Evolutionary conservation across 768 basidiomycete genomes (phyloP), one percentile per base, ranked within the genome.

Genomic region (Tylopilus vinaceipallidus): DNA sequence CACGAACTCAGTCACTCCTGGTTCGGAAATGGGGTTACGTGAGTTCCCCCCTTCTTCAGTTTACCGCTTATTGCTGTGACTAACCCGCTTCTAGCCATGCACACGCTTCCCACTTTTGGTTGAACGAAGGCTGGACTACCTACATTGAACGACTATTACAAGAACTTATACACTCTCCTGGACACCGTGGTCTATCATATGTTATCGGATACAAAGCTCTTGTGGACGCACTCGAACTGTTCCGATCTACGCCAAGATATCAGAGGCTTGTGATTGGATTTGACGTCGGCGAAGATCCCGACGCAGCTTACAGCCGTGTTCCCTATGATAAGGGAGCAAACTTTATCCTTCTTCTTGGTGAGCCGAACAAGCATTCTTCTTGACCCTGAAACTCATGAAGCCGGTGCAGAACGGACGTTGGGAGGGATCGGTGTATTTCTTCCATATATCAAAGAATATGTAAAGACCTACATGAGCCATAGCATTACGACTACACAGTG

Each of bases 101-200:
- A 0, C 70, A 90, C 54, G 82, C 88, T 0, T 79, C 81, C 1
- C 87, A 91, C 68, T 92, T 91, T 68, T 92, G 90, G 88, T 78
- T 93, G 37, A 94, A 93, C 61, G 89, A 95, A 72, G 88, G 93
- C 23, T 95, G 90, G 88, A 98, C 95, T 32, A 92, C 89, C 0
- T 98, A 95, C 62, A 84, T 91, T 26, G 95, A 98, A 65, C 83
- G 93, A 19, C 72, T 95, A 8, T 72, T 95, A 38, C 82, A 82
- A 41, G 76, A 84, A 54, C 70, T 75, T 38, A 72, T 93, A 10
- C 82, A 91, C 63, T 80, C 86, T 1, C 79, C 87, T 11, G 83
- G 83, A 2, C 81, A 85, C 42, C 83, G 93, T 41, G 91, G 83
- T 16, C 88, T 98, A 61, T 81, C 83, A 8, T 95, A 77, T 67